Evolutionary conservation across 2,329 filamentous ascomycete species (phyloP), one percentile per base, ranked within the genome.

Genomic region (Emydomyces testavorans): DNA sequence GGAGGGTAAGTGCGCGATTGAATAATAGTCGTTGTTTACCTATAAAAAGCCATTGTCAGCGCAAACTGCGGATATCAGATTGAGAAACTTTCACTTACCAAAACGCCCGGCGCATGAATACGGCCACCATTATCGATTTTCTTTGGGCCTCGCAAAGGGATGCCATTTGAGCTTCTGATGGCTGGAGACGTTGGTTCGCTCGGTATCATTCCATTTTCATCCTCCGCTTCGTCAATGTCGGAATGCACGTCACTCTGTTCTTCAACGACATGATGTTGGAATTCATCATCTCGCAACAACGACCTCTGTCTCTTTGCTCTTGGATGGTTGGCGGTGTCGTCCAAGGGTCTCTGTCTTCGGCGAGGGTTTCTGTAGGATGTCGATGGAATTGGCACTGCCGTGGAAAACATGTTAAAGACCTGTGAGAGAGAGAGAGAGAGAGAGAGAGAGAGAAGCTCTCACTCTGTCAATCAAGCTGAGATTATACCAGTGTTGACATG

Each of bases 21-120:
- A 83, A 63, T 92, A 95, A 54, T 85, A 85, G 61, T 82, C 80
- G 60, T 85, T 94, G 60, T 80, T 86, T 32, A 85, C 86, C 84
- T 93, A 52, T 26, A 15, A n/a, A 23, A 34, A 32, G 18, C 29
- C 13, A n/a, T 34, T 42, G 15, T 54, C 47, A 56, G 51, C 50
- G 23, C 28, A 37, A 16, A 41, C 26, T 32, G 41, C 38, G 34
- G 23, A 40, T 21, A 46, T 43, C 11, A 20, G 43, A 20, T 18
- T 45, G 31, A 31, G 39, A 40, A 40, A 23, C 4, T 4, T 10
- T 13, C 24, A 55, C 59, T 51, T 53, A 69, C 67, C 51, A 72
- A 54, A 35, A 63, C 57, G 45, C 68, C 54, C 35, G 62, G 56
- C 10, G 62, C 60, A 34, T 65, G 63, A 36, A 54, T 56, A 43